Conservation (phyloP, 179 eudicot species). For the Camellia oleifera region DNA sequence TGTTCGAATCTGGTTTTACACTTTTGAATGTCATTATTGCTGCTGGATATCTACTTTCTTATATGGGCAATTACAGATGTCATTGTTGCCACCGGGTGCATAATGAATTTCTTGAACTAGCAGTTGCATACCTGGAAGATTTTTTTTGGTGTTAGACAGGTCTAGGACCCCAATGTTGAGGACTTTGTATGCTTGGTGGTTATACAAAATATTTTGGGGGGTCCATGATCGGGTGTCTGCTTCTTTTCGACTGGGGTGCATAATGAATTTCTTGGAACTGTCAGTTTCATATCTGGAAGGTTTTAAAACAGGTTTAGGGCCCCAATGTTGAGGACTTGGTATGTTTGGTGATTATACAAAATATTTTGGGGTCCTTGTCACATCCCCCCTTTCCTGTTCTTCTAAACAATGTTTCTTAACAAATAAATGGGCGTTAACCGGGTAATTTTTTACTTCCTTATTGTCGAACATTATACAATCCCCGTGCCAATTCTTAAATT, state of each 20-base stretch:
- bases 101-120: conserved; percentile 20
- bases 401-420: conserved; percentile 15
- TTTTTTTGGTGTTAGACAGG: conserved; percentile 1
- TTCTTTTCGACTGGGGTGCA: too few species aligned
- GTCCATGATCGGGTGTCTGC: background rate
- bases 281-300: too few species aligned
- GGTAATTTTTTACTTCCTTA: conserved; percentile 18
- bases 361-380: background rate
- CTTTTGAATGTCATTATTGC: conserved; percentile 29
- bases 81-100: conserved; percentile 18
- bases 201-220: conserved; percentile 5
- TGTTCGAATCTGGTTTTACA: conserved; percentile 20
- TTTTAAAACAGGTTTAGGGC: too few species aligned
- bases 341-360: conserved; percentile 8
- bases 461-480: background rate
- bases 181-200: conserved; percentile 6
- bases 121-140: conserved; percentile 14
- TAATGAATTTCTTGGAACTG: too few species aligned
- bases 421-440: conserved; percentile 19
- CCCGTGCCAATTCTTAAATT: background rate
- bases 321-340: background rate
- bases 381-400: conserved; percentile 8
- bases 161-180: background rate
- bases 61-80: conserved; percentile 14
- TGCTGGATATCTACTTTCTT: conserved; percentile 30